Evolutionary conservation across 108 stramenopile genomes (phyloP), one percentile per base, ranked within the genome.

Genomic region (Discostella stelligeroides): DNA sequence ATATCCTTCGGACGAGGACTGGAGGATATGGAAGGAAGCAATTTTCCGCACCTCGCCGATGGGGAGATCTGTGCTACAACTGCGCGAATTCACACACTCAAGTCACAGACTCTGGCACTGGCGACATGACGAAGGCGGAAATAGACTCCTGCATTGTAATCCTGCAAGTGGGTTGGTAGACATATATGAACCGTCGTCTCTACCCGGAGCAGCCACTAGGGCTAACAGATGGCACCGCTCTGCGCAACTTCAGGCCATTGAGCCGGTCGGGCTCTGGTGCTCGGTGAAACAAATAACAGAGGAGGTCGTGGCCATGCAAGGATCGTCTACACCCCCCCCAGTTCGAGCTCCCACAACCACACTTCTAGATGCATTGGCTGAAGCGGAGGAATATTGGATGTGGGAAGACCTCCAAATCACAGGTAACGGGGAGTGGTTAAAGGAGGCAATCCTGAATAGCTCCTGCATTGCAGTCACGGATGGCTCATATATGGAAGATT

Each of bases 401-500:
- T 66, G 66, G 66, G 51, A 66, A 11, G 20, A 47, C 10, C 34
- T 54, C n/a, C 7, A 4, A 49, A 20, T 51, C 17, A 20, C 23
- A 1, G 53, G 51, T 3, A 11, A 51, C 25, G 34, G 37, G 14
- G 9, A 34, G 18, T 70, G 68, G 68, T 12, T 70, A 1, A 17
- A 41, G 0, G 59, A 42, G 15, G 45, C 68, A 12, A 60, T 70
- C 18, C 9, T 17, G 28, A 18, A 59, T 2, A 47, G 58, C 28
- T 24, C 58, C 23, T 50, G 24, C 9, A n/a, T 59, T 12, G 42
- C 68, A 20, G 63, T 65, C 0, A 73, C 63, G 24, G 72, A 65
- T 29, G 72, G 72, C 7, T 73, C 63, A 8, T 73, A 65, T 18
- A 65, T 66, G 13, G 15, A 23, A 8, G 51, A 64, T 15, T 10